Base-by-base conservation (phyloP, 176 grass and related monocot genomes). In the Saccharum officinarum region DNA sequence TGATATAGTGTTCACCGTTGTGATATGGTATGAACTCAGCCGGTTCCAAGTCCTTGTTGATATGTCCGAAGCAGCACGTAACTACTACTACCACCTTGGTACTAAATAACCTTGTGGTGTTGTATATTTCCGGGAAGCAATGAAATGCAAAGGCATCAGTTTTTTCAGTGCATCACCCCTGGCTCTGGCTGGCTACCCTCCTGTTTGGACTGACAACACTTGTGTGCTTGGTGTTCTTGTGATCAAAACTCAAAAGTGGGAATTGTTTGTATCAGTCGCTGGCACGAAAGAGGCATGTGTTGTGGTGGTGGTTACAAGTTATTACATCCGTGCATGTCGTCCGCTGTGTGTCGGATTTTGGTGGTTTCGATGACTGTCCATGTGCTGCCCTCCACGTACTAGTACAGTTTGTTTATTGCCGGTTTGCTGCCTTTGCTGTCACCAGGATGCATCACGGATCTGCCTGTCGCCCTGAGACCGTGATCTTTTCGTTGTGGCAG, bases 31-130 rank as follows among this genome's bases (percentile, higher is more conserved):
- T 91, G 89, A 65, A 79, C 60, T 46, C 28, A n/a, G 12, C 40
- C 17, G 74, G 12, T 75, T 52, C 31, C 73, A 69, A 80, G 64
- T 69, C 63, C 37, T 34, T 85, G 49, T 86, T 87, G 84, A 81
- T 90, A 40, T 62, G 59, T 20, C 10, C 54, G 73, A 54, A 64
- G 80, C 63, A 69, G 55, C 49, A 47, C 69, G 50, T 84, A 38
- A 61, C 15, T 50, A 25, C 25, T 31, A 49, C 79, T 22, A 22
- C 46, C 13, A 34, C 18, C 45, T 65, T 84, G 64, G 83, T 84
- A 73, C 88, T 90, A 97, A 86, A 90, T 94, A 91, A 74, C 77
- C 36, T 68, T 81, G 65, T 82, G 62, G n/a, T 65, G 59, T 38
- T 83, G 77, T 85, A 80, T 61, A 70, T 90, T 83, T 59, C 11